Evolutionary conservation across 257 asterid genomes (phyloP), one percentile per base, ranked within the genome.

Genomic region (Petunia axillaris): DNA sequence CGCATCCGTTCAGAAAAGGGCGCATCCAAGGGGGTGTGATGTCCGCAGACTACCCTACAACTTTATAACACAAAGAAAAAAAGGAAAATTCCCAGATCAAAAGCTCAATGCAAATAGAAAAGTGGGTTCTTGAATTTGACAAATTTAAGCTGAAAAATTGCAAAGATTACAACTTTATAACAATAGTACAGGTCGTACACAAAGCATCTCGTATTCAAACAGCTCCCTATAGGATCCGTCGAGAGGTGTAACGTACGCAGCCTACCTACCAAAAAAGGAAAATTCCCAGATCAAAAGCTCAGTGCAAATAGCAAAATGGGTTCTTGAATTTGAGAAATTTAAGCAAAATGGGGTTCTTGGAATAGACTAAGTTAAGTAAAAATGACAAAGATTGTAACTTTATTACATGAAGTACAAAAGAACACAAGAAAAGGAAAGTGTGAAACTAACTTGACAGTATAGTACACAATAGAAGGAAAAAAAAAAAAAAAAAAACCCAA

Each of bases 401-500:
- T 71, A 71, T 46, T 44, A 11, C 13, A 35, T 35, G 25, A 48
- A 10, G 77, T 71, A 71, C 35, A 35, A 71, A 71, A 48, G 62
- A 79, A 65, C 81, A 13, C 15, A 80, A 79, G 83, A 85, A 74
- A 67, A 71, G 44, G 44, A 79, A 71, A 35, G 62, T 50, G 62
- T 48, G 13, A 48, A 71, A 67, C 4, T 6, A 67, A 50, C 77
- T 48, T 71, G 9, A 71, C 62, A 48, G 4, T 71, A 48, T 44
- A 71, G 77, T 63, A 41, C n/a, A 36, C 7, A 36, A 68, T 15
- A 1, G 37, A 8, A 4, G 1, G 1, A 57, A 15, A 1, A 6
- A 2, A 59, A n/a, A 4, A 40, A 16, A 0, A n/a, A n/a, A 25
- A 9, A 71, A 71, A 71, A 70, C 41, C 25, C 57, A 71, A 71